Conservation (phyloP, 1,284 basidiomycete genomes). For the Amylostereum areolatum region DNA sequence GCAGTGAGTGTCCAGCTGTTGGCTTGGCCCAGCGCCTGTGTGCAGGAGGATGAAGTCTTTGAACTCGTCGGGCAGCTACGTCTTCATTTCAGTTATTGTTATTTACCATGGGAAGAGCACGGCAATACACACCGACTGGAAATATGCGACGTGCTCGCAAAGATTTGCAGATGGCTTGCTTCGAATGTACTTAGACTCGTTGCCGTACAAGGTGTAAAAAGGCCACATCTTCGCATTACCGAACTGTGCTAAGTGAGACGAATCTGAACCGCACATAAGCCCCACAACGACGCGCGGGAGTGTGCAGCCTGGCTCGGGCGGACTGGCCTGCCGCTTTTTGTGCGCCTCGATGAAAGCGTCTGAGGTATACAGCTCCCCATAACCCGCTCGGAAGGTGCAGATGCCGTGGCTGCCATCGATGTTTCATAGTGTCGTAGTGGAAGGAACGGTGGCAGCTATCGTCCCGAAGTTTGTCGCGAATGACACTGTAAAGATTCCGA, state of each 20-base stretch:
- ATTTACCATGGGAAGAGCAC: too few relatives aligned
- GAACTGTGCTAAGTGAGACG: constrained; percentile 16
- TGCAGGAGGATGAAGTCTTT: constrained; percentile 7
- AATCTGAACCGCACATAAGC: constrained; percentile 18
- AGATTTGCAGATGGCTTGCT: constrained; percentile 14
- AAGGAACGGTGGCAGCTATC: too few relatives aligned
- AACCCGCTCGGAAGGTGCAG: constrained; percentile 8
- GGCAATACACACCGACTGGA: constrained; percentile 22
- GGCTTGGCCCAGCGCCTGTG: not conserved
- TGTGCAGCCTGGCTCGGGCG: constrained; percentile 11
- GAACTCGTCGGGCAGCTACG: constrained; percentile 11
- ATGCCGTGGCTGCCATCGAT: not conserved
- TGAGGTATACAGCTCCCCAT: constrained; percentile 27
- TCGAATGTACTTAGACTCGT: constrained; percentile 22
- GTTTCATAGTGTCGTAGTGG: not conserved
- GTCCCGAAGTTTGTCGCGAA: too few relatives aligned
- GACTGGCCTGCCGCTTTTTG: constrained; percentile 11
- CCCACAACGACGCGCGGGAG: constrained; percentile 14
- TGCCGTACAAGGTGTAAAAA: constrained; percentile 18
- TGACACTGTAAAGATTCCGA: too few relatives aligned
- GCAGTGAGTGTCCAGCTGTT: constrained; percentile 8
- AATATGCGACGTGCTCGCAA: constrained; percentile 23
- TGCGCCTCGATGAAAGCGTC: constrained; percentile 24
- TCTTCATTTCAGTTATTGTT: not conserved
- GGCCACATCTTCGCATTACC: constrained; percentile 17